Evolutionary conservation across 345 rosid genomes (phyloP), one percentile per base, ranked within the genome.

Genomic region (Cochlearia excelsa): DNA sequence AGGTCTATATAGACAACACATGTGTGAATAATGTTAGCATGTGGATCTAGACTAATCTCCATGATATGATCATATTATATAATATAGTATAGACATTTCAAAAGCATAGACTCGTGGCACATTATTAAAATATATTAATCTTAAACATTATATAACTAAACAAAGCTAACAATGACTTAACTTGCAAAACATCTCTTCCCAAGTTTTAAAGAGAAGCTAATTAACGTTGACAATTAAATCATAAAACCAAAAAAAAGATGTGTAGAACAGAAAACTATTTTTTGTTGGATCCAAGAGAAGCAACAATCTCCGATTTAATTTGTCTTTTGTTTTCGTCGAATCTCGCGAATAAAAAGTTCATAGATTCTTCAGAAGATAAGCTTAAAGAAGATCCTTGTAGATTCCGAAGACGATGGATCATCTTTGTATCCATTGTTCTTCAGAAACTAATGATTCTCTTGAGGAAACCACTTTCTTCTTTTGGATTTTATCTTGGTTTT

Each of bases 401-500:
- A 44, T 84, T 81, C 30, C 37, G 63, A n/a, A 63, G 69, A 29
- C 60, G 90, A 44, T 81, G 81, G 90, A 16, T 78, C 59, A 68
- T 84, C 37, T 80, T 81, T 76, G 51, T 71, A 61, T 80, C 90
- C 51, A 57, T 81, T 5, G 50, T 78, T 6, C 7, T 46, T 31
- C 86, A 80, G 57, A 80, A 78, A 66, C 56, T 73, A 38, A 54
- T 84, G 31, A 38, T 77, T 46, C 26, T 54, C 5, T 6, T 26
- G 3, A 73, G 29, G 50, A 59, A 46, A 11, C 76, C 71, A 16
- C 48, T 84, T 53, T 65, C 35, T 2, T 0, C 9, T 2, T 2
- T 52, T 2, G 80, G 82, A 6, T 26, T 71, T 7, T 35, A n/a
- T 59, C 26, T 78, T 39, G 67, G 57, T 62, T 59, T 28, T 61